phyloP scores from a whole-genome alignment of 1,284 basidiomycete genomes.

The Trichosporon sp. region DNA sequence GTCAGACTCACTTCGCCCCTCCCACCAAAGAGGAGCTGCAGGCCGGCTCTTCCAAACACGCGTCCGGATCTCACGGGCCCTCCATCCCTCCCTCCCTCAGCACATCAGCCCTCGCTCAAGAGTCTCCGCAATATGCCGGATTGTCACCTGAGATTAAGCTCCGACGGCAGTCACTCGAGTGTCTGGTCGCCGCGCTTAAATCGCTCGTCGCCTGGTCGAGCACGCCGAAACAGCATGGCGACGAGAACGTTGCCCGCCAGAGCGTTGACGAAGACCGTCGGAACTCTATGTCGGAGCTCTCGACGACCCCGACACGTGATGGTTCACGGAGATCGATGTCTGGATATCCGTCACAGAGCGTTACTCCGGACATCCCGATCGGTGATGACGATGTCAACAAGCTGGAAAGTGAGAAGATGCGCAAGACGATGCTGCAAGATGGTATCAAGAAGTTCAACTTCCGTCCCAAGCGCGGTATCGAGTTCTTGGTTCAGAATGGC shows the following conservation, averaged over 20 bases:
- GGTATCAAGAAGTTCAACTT: conserved; percentile 98
- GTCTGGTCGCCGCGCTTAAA: conserved; percentile 74
- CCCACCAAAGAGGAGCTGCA: conserved; percentile 47
- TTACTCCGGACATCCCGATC: conserved; percentile 61
- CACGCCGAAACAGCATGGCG: conserved; percentile 17
- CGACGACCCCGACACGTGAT: conserved; percentile 24
- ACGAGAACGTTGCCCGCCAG: conserved; percentile 22
- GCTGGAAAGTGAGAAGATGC: conserved; percentile 94
- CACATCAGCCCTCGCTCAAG: conserved; percentile 57
- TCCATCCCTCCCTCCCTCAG: conserved; percentile 59
- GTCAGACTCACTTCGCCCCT: conserved; percentile 61
- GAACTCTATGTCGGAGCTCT: conserved; percentile 26
- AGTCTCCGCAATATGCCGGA: conserved; percentile 55
- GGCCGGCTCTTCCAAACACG: conserved; percentile 27
- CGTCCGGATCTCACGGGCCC: conserved; percentile 39
- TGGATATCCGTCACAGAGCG: conserved; percentile 35
- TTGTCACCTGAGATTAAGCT: conserved; percentile 74
- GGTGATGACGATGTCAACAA: conserved; percentile 75
- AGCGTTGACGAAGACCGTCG: not conserved
- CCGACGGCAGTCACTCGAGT: conserved; percentile 81
- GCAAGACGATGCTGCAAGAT: conserved; percentile 91
- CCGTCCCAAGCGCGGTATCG: conserved; percentile 92
- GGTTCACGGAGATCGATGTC: conserved; percentile 15
- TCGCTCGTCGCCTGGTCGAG: conserved; percentile 88
- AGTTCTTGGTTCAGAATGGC: conserved; percentile 81